A percentile compares a stretch with the other conserved stretches of the same genome.
phyloP scores from a whole-genome alignment of 2,329 filamentous ascomycete genomes.

The Sordariomycetes sp. region DNA sequence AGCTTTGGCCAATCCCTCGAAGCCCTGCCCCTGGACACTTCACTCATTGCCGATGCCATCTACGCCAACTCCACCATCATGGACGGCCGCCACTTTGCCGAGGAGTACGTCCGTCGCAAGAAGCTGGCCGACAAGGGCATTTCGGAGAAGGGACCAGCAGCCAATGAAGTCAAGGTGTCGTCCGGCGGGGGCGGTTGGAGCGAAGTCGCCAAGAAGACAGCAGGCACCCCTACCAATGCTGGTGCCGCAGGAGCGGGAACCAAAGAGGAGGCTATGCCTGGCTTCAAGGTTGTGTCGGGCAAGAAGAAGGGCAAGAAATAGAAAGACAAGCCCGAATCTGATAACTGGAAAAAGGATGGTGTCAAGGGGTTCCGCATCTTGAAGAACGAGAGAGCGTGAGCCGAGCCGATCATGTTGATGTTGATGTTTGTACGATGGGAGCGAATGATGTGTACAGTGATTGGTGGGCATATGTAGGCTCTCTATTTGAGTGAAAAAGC shows the following conservation, averaged over 20 bases:
- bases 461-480: too few relatives aligned
- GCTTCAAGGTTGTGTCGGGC: conserved; percentile 82
- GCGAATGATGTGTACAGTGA: too few relatives aligned
- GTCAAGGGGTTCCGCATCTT: too few relatives aligned
- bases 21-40: conserved; percentile 64
- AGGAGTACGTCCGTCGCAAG: conserved; percentile 89
- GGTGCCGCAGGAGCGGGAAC: conserved; percentile 8
- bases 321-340: too few relatives aligned
- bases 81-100: conserved; percentile 85
- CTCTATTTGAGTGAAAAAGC: too few relatives aligned
- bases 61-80: conserved; percentile 83
- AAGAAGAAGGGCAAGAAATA: conserved; percentile 89
- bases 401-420: too few relatives aligned
- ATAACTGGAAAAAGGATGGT: too few relatives aligned
- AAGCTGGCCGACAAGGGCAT: conserved; percentile 90
- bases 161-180: conserved; percentile 23
- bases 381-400: too few relatives aligned
- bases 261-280: conserved; percentile 35
- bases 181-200: conserved; percentile 68
- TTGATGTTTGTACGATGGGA: too few relatives aligned
- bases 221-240: conserved; percentile 29
- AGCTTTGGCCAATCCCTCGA: conserved; percentile 46
- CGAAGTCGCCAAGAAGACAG: conserved; percentile 92
- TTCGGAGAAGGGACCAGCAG: conserved; percentile 60
- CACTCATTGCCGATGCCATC: conserved; percentile 82